phyloP scores from a whole-genome alignment of 2,329 filamentous ascomycete genomes.

The Alternaria incomplexa region DNA sequence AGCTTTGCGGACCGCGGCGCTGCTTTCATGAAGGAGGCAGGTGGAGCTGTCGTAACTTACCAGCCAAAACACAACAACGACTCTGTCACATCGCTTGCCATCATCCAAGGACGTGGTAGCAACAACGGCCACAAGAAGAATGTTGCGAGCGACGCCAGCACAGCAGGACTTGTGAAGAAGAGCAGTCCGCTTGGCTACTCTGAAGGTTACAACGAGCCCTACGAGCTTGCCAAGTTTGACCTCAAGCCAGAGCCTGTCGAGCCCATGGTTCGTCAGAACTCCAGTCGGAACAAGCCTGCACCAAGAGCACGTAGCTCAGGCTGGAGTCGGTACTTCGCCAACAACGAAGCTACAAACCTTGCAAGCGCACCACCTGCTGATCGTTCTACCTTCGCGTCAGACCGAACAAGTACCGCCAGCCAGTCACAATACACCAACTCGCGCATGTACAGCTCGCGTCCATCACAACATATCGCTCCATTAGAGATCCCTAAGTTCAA shows the following conservation, averaged over 20 bases:
- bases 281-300: constrained; percentile 33
- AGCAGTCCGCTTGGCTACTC: constrained; percentile 49
- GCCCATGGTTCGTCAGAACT: constrained; percentile 46
- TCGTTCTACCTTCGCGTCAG: constrained; percentile 47
- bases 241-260: constrained; percentile 44
- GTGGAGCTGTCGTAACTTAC: constrained; percentile 48
- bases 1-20: constrained; percentile 60
- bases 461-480: constrained; percentile 74
- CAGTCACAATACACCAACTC: constrained; percentile 59
- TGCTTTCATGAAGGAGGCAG: constrained; percentile 60
- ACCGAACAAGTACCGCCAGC: constrained; percentile 48
- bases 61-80: constrained; percentile 42
- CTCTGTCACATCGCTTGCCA: constrained; percentile 54
- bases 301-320: constrained; percentile 65
- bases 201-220: constrained; percentile 46
- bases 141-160: constrained; percentile 65
- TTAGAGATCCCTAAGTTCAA: constrained; percentile 61
- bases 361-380: constrained; percentile 68
- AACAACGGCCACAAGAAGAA: constrained; percentile 54
- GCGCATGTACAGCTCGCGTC: constrained; percentile 61
- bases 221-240: constrained; percentile 55
- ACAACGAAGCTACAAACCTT: constrained; percentile 64
- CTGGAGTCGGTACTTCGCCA: constrained; percentile 80
- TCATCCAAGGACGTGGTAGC: constrained; percentile 62
- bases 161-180: constrained; percentile 66